Percentiles rank a stretch among this genome's conserved stretches.
Evolutionary conservation across 2,329 filamentous ascomycete genomes (phyloP).

Genomic region (Blumeria hordei): DNA sequence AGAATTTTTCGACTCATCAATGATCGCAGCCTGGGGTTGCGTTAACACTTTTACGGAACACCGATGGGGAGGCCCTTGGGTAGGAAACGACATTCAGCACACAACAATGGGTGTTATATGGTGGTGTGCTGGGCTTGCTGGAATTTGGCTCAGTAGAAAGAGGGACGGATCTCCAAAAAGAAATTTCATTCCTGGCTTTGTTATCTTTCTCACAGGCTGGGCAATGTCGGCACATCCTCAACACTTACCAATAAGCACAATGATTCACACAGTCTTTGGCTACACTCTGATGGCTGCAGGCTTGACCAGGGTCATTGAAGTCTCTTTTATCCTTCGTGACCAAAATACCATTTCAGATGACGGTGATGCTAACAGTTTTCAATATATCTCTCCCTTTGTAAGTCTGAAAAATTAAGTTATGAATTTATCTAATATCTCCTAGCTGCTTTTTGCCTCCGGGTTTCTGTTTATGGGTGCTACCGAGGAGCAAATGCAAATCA

Average conservation of each 20-base stretch:
- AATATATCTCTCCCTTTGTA: slow-evolving; percentile 46
- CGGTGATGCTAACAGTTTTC: slow-evolving; percentile 48
- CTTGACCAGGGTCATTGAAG: slow-evolving; percentile 64
- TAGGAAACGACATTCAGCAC: slow-evolving; percentile 84
- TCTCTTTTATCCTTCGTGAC: slow-evolving; percentile 69
- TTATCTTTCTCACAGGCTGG: slow-evolving; percentile 82
- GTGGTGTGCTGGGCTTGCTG: slow-evolving; percentile 84
- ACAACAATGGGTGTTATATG: slow-evolving; percentile 99
- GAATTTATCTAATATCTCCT: slow-evolving; percentile 10
- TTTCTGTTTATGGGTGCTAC: slow-evolving; percentile 97
- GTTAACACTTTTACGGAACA: slow-evolving; percentile 98
- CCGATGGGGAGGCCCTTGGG: slow-evolving; percentile 75
- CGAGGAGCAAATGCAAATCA: slow-evolving; percentile 76
- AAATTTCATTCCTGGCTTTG: slow-evolving; percentile 79
- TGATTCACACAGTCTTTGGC: slow-evolving; percentile 73
- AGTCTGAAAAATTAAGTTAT: slow-evolving; percentile 17
- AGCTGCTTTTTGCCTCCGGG: slow-evolving; percentile 77
- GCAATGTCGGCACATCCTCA: slow-evolving; percentile 88
- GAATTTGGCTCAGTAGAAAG: slow-evolving; percentile 74
- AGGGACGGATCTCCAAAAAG: slow-evolving; percentile 67
- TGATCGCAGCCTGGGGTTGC: slow-evolving; percentile 88
- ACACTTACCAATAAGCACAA: slow-evolving; percentile 56
- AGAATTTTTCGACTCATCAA: slow-evolving; percentile 82
- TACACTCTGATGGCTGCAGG: slow-evolving; percentile 90
- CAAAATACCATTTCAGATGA: slow-evolving; percentile 37